Evolutionary conservation across 176 grass and related monocot genomes (phyloP), one percentile per base, ranked within the genome.

Genomic region (Alloteropsis semialata): DNA sequence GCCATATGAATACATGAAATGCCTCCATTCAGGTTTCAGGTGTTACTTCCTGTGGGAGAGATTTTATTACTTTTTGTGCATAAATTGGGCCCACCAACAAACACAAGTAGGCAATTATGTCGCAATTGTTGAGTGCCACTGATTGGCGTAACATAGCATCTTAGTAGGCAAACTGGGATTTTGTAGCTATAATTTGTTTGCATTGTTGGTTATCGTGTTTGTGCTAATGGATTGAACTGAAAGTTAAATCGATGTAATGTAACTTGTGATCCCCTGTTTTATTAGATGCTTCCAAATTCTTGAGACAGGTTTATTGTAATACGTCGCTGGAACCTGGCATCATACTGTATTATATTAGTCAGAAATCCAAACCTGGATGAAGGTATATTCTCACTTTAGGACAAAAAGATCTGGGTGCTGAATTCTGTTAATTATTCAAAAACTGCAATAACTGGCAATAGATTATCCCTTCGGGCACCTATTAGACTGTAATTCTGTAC

Each of bases 301-400:
- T 41, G 11, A 38, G 45, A 27, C 43, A 41, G 3, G 17, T 68
- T 75, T 81, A 30, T 51, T 58, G 36, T 76, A 22, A 11, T 48
- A 42, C 55, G 59, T 41, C 3, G 71, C 33, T 87, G 48, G 22
- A 50, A 59, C 42, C 10, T 69, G 22, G 43, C 8, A 56, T 74
- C 57, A 57, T 74, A 34, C 18, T 56, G 9, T 77, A 18, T 63
- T 77, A 19, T 81, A 32, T 86, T 74, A 2, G 6, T 72, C 61
- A 49, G 5, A 4, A 29, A 61, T 41, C 10, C 46, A 34, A 7
- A 69, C 45, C 39, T 45, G n/a, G 22, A 69, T 69, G 66, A 6
- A 45, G 5, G 9, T 46, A 70, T 69, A 48, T 71, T 48, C 14
- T 71, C 14, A 45, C 68, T 46, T 71, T 71, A 30, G 25, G 68